These are phyloP conservation scores for Actinomucor elegans DNA, from an alignment of 371 early-diverging fungal genomes.

Conservation along the genomic window DNA sequence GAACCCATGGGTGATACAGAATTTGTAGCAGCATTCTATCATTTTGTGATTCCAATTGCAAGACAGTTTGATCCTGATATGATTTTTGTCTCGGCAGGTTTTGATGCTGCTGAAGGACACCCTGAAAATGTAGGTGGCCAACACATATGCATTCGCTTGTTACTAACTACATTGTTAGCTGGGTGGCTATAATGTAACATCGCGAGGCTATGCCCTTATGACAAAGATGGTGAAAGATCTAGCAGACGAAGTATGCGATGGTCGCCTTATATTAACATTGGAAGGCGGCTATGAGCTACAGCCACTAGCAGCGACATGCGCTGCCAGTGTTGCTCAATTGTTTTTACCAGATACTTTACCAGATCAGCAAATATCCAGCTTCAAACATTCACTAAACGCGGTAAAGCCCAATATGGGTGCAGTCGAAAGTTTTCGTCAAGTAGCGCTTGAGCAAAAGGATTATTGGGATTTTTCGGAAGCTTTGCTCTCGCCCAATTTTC, in stretches of 20 bases:
- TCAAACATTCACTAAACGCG: constrained; percentile 44
- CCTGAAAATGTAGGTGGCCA: constrained; percentile 51
- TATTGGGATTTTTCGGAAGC: constrained; percentile 55
- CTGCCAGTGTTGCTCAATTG: constrained; percentile 51
- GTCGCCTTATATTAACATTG: constrained; percentile 53
- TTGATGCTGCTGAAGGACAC: constrained; percentile 67
- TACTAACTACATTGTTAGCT: constrained; percentile 30
- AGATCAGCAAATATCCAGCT: constrained; percentile 35
- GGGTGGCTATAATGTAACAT: constrained; percentile 61
- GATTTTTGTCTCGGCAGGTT: constrained; percentile 65
- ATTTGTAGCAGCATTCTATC: constrained; percentile 62
- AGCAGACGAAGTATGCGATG: constrained; percentile 53
- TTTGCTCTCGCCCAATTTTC: constrained; percentile 39
- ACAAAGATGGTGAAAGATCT: constrained; percentile 57
- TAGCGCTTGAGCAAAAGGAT: constrained; percentile 44
- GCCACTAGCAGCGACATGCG: constrained; percentile 42
- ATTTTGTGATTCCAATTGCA: constrained; percentile 62
- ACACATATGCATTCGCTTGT: not conserved
- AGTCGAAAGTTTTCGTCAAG: constrained; percentile 43
- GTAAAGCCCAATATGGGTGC: constrained; percentile 60
- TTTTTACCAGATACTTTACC: constrained; percentile 37
- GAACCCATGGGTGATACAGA: constrained; percentile 67
- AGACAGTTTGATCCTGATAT: constrained; percentile 63
- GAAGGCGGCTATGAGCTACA: constrained; percentile 59
- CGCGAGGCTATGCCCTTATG: constrained; percentile 56